Base-by-base conservation (phyloP, 306 rosid genomes). In the Cucurbita moschata region DNA sequence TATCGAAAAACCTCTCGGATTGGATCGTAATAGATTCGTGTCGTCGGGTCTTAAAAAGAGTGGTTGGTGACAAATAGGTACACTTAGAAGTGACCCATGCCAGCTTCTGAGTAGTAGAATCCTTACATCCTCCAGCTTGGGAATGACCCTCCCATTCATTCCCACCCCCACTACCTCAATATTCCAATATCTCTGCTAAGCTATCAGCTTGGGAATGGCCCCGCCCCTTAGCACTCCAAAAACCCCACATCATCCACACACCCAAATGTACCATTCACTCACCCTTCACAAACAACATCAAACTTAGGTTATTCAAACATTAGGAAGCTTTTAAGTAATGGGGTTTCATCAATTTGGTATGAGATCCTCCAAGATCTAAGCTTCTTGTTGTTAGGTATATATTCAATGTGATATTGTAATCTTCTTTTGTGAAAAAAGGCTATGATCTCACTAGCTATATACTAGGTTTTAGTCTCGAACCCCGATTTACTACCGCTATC, bases 171-270 rank as follows among this genome's bases (percentile, higher is more conserved):
- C 74, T 70, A 47, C 30, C 74, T 70, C 74, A 50, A 47, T 15
- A 49, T 70, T 70, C 74, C 74, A 70, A 70, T 70, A 70, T 70
- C 74, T 50, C 55, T 70, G 59, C 59, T 35, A 70, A 30, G 58
- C 55, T 26, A 70, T 70, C 15, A 50, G 74, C 44, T 50, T 50
- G 58, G 23, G 26, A 23, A 50, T 50, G 74, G 74, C 58, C 74
- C 74, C 72, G 35, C 72, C 73, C 40, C 21, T 19, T 6, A 12
- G 21, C 73, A 21, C 57, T 68, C 74, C 44, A 26, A 69, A 69
- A 69, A 69, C 74, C 74, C 74, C 74, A 69, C 58, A 69, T 69
- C 59, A 69, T 69, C 74, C 30, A 13, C 56, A 46, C n/a, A 68
- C 46, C 55, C 39, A 66, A 30, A 19, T 47, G 55, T 66, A 66